Base-by-base conservation (phyloP, 2,329 filamentous ascomycete genomes). In the Ceratocystis eucalypticola region DNA sequence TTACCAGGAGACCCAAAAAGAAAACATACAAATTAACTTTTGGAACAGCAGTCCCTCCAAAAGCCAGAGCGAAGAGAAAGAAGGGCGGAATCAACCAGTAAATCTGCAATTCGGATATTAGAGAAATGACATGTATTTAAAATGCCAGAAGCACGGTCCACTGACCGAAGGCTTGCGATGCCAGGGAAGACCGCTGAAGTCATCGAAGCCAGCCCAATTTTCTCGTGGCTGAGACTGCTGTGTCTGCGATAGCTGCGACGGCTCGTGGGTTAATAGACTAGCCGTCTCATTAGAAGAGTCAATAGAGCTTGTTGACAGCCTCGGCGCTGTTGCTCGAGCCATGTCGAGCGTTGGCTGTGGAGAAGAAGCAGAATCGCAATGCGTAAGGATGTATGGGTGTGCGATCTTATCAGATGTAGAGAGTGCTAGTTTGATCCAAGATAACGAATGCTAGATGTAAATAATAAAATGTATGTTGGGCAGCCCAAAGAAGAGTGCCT, bases 71-170 rank as follows among this genome's bases (percentile, higher is more conserved):
- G 73, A 91, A 93, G 57, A 96, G 76, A 66, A 88, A 80, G 75
- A 92, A 94, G 0, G 91, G 89, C 0, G 83, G 84, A 6, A 97
- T 75, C 3, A 97, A 80, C 89, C 91, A 97, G 75, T 81, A 89
- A 64, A 95, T 84, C 89, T 89, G 68, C 44, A 62, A 65, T 33
- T 22, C 2, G 67, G 12, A 22, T 61, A 48, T 55, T 65, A 45
- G 50, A 37, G 48, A 55, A 30, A 28, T 25, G n/a, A 6, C 25
- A 15, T 22, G n/a, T n/a, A 30, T 41, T 7, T 3, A 8, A 37
- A 33, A 44, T 53, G 12, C 15, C 15, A 48, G 48, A 20, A 61
- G 37, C 22, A 22, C 8, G 50, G 25, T 45, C 57, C 28, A 69
- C 81, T 69, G 77, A 87, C 83, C 61, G 84, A 87, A 15, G 87